These are phyloP conservation scores for Ogataea trehalophila DNA, from an alignment of 805 yeast genomes.

Conservation along the genomic window DNA sequence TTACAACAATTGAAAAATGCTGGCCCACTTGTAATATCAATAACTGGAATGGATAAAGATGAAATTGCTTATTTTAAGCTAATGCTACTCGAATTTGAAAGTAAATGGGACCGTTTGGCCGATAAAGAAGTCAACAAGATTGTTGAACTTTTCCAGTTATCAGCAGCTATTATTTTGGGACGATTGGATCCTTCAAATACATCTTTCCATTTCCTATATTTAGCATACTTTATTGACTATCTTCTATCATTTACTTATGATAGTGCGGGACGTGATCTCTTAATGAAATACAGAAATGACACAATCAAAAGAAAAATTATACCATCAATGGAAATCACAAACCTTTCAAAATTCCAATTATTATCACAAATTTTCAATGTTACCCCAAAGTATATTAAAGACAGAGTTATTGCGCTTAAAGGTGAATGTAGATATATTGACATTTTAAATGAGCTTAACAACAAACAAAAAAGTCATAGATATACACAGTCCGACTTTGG, in stretches of 20 bases:
- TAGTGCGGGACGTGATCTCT: conserved; percentile 1
- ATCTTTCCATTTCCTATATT: conserved; percentile 9
- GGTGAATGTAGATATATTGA: conserved; percentile 14
- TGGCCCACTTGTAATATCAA: conserved; percentile 8
- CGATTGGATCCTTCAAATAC: conserved; percentile 10
- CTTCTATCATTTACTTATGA: conserved; percentile 6
- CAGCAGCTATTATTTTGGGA: conserved; percentile 11
- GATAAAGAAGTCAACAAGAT: conserved; percentile 7
- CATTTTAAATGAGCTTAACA: conserved; percentile 10
- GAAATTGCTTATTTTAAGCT: conserved; percentile 9
- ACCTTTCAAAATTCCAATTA: conserved; percentile 11
- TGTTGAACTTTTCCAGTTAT: conserved; percentile 7
- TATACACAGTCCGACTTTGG: conserved; percentile 12
- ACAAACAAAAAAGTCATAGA: conserved; percentile 1
- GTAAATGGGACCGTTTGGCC: neutral
- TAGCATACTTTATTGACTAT: conserved; percentile 13
- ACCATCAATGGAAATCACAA: conserved; percentile 10
- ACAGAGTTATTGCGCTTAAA: conserved; percentile 13
- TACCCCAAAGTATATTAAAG: conserved; percentile 4
- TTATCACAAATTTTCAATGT: conserved; percentile 11
- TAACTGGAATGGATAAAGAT: conserved; percentile 4
- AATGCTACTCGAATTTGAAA: conserved; percentile 10
- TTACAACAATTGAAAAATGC: conserved; percentile 3
- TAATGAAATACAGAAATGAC: conserved; percentile 3
- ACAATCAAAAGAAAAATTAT: conserved; percentile 5